Evolutionary conservation across 208 protist species (phyloP), one percentile per base, ranked within the genome.

Genomic region (Endotrypanum monterogeii): DNA sequence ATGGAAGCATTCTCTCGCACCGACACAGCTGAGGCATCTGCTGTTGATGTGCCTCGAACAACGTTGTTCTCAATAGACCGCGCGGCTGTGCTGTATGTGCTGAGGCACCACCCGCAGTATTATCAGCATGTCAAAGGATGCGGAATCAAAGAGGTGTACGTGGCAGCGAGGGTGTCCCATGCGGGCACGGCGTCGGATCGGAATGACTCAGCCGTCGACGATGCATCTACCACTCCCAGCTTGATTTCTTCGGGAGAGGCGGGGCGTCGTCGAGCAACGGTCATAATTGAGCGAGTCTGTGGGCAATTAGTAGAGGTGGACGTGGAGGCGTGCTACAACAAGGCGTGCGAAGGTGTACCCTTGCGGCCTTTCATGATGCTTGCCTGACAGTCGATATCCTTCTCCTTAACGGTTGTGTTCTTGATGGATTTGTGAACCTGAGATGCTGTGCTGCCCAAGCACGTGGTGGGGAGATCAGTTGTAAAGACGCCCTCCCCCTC

Each of bases 91-190:
- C 68, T 86, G 30, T 89, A 83, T 62, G 87, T 94, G 1, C 55
- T 92, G 66, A 83, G 86, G 14, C 89, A 94, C 66, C 89, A 94
- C 71, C 87, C 87, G 18, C 82, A 87, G 35, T 94, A 89, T 69
- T 84, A 83, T 74, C 85, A 74, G 23, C 71, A 83, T 2, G 37
- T 94, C 39, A 73, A 71, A 1, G 89, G 89, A 0, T 94, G 89
- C 52, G 89, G 89, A 23, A 77, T 94, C 61, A 80, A 63, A 52
- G 80, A 94, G 51, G 72, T 92, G 18, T 88, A 83, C 66, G 83
- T 92, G 9, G 69, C 76, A 2, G n/a, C 67, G 0, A 25, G n/a
- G 52, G n/a, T 14, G 28, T 30, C 16, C 37, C 30, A 8, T 30
- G 35, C 68, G 12, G 63, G 32, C 46, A 51, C 18, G 63, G 44